phyloP scores from a whole-genome alignment of 2,329 filamentous ascomycete species.

The Pseudogymnoascus sp. region DNA sequence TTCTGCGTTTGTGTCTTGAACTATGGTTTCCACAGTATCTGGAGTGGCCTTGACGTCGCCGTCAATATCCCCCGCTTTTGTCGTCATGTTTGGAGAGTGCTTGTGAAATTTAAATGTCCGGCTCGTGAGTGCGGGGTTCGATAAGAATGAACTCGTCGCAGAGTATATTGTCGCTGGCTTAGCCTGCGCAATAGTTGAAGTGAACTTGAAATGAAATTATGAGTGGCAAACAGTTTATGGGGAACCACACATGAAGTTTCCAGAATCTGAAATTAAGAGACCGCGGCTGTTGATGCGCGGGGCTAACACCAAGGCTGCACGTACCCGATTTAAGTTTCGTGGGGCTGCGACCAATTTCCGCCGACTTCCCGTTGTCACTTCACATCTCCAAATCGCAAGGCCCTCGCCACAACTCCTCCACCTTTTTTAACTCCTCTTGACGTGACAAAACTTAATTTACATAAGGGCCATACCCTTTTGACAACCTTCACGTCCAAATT shows the following conservation, averaged over 20 bases:
- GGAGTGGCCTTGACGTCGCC: constrained; percentile 3
- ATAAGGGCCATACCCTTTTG: neutral
- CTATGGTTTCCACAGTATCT: constrained; percentile 1
- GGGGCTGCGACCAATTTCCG: constrained; percentile 8
- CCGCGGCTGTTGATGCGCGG: constrained; percentile 9
- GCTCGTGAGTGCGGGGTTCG: neutral
- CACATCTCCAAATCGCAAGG: constrained; percentile 5
- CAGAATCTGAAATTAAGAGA: neutral
- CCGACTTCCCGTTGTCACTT: constrained; percentile 9
- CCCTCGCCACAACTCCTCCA: neutral
- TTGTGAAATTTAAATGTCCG: neutral
- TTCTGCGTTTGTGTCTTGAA: neutral
- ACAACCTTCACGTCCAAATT: neutral
- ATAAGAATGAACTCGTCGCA: neutral
- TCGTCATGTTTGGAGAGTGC: neutral
- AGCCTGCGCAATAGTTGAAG: neutral
- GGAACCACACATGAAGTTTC: neutral
- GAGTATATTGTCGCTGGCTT: neutral
- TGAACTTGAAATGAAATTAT: neutral
- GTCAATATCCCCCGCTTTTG: neutral
- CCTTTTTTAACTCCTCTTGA: neutral
- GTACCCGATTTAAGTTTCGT: constrained; percentile 4
- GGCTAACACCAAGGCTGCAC: constrained; percentile 7
- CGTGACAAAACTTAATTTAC: neutral
- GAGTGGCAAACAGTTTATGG: neutral